These are phyloP conservation scores for Suhomyces kilbournensis DNA, from an alignment of 805 yeast genomes.

Conservation along the genomic window DNA sequence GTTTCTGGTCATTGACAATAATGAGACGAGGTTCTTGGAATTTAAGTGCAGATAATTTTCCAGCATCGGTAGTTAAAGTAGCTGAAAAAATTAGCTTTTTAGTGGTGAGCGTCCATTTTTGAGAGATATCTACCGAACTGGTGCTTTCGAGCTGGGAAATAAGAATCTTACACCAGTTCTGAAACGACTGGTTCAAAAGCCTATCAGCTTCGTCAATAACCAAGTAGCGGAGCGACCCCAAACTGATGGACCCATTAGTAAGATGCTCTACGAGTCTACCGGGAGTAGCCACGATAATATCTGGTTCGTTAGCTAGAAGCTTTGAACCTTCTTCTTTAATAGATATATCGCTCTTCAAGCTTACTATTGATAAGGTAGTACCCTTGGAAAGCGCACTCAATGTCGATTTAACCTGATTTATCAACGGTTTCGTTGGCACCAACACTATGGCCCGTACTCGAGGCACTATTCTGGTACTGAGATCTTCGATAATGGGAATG, in stretches of 20 bases:
- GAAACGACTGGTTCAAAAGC: slow-evolving; percentile 81
- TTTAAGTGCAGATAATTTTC: slow-evolving; percentile 69
- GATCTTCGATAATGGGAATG: slow-evolving; percentile 74
- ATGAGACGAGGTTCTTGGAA: slow-evolving; percentile 70
- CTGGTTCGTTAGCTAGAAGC: slow-evolving; percentile 51
- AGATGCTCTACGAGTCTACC: slow-evolving; percentile 83
- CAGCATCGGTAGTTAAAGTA: slow-evolving; percentile 90
- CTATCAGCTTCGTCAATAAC: slow-evolving; percentile 83
- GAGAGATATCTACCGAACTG: slow-evolving; percentile 21
- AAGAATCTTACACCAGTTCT: slow-evolving; percentile 79
- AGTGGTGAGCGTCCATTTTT: slow-evolving; percentile 37
- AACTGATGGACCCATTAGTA: slow-evolving; percentile 34
- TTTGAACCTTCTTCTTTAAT: slow-evolving; percentile 63
- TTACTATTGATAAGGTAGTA: slow-evolving; percentile 59
- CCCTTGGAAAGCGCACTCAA: slow-evolving; percentile 61
- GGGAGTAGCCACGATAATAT: slow-evolving; percentile 69
- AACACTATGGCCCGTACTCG: slow-evolving; percentile 70
- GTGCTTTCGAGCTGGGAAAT: slow-evolving; percentile 33
- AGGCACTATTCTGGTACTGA: slow-evolving; percentile 65
- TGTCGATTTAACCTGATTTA: slow-evolving; percentile 74
- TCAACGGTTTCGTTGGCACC: slow-evolving; percentile 88
- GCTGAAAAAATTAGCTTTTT: slow-evolving; percentile 83
- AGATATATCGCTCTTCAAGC: slow-evolving; percentile 51
- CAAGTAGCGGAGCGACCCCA: slow-evolving; percentile 56
- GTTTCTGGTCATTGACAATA: slow-evolving; percentile 60